Evolutionary conservation across 441 rosid genomes (phyloP).

Genomic region (Raphanus hybrid): DNA sequence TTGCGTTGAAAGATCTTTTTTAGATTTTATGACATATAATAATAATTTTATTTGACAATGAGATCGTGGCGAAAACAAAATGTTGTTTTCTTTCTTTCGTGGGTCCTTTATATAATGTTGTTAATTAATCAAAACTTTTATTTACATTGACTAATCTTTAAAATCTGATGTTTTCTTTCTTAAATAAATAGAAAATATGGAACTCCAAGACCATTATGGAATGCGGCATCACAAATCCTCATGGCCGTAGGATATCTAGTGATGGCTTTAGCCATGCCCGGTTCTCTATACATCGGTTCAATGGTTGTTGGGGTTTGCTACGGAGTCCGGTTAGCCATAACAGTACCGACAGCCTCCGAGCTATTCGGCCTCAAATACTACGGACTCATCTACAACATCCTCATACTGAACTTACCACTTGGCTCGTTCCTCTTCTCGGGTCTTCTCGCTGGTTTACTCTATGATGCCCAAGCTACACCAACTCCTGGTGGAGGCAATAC

Average conservation of each 20-base stretch:
- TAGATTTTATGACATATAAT: not conserved
- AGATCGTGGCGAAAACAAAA: not conserved
- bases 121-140: slow-evolving; percentile 4
- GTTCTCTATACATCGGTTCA: slow-evolving; percentile 79
- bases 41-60: not conserved
- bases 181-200: slow-evolving; percentile 59
- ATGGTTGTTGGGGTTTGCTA: slow-evolving; percentile 77
- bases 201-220: slow-evolving; percentile 87
- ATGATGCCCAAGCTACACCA: slow-evolving; percentile 69
- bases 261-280: slow-evolving; percentile 77
- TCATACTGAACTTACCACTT: slow-evolving; percentile 80
- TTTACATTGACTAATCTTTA: slow-evolving; percentile 14
- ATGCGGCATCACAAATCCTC: slow-evolving; percentile 77
- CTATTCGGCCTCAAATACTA: slow-evolving; percentile 87
- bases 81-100: too few relatives aligned
- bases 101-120: slow-evolving; percentile 7
- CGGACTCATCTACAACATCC: slow-evolving; percentile 75
- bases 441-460: slow-evolving; percentile 72
- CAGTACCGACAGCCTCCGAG: slow-evolving; percentile 86
- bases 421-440: slow-evolving; percentile 92
- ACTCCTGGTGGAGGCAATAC: slow-evolving; percentile 77
- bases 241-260: slow-evolving; percentile 76
- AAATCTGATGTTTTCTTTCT: not conserved
- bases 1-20: slow-evolving; percentile 15
- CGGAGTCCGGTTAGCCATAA: slow-evolving; percentile 80